Evolutionary conservation across 164 flowering plant species (phyloP).

Genomic region (Nymphaea thermarum): DNA sequence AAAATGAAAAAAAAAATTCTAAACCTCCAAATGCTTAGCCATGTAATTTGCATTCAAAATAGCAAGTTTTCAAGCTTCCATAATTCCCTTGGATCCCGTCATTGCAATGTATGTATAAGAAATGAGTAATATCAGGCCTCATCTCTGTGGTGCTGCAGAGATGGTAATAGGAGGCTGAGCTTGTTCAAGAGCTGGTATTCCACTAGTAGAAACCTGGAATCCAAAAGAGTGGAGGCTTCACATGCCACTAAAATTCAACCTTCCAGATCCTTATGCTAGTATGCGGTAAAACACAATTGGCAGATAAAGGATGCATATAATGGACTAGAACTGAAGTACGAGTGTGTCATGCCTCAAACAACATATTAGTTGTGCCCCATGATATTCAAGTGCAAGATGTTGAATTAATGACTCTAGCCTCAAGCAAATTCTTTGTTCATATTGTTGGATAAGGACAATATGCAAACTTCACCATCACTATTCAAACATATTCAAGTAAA

Average conservation of each 20-base stretch:
- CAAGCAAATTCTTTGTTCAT: too few relatives aligned
- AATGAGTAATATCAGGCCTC: slow-evolving; percentile 93
- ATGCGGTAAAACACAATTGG: too few relatives aligned
- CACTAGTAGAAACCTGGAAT: slow-evolving; percentile 80
- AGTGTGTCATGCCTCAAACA: too few relatives aligned
- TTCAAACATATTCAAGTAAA: too few relatives aligned
- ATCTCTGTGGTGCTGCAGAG: slow-evolving; percentile 99
- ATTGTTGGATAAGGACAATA: too few relatives aligned
- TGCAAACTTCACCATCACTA: too few relatives aligned
- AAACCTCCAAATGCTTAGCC: slow-evolving; percentile 96
- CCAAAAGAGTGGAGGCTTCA: neutral
- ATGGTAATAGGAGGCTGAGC: slow-evolving; percentile 74
- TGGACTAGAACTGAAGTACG: too few relatives aligned
- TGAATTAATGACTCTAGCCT: too few relatives aligned
- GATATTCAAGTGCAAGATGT: too few relatives aligned
- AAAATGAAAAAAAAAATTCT: neutral
- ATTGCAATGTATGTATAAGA: slow-evolving; percentile 93
- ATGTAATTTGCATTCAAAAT: slow-evolving; percentile 96
- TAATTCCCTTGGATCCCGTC: slow-evolving; percentile 98
- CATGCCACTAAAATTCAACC: neutral
- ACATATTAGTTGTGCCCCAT: too few relatives aligned
- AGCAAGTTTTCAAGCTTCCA: slow-evolving; percentile 89
- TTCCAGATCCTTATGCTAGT: neutral
- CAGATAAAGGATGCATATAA: too few relatives aligned
- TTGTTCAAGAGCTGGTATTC: slow-evolving; percentile 76